These are phyloP conservation scores for Selenicereus undatus DNA, from an alignment of 148 eudicot species.

Conservation along the genomic window DNA sequence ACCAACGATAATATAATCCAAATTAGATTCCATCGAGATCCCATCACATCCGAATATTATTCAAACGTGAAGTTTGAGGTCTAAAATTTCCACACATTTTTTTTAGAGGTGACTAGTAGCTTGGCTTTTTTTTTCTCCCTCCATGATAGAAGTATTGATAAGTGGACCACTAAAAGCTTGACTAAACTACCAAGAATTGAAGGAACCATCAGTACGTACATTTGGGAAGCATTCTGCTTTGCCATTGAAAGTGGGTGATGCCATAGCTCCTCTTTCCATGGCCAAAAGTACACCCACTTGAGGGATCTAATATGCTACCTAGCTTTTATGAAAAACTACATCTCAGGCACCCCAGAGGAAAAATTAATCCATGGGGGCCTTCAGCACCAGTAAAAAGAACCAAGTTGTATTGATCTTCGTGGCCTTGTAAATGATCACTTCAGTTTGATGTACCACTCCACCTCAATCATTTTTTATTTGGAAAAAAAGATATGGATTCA, in stretches of 20 bases:
- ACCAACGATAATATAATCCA: too few species aligned
- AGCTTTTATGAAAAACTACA: background rate
- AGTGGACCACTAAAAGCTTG: constrained; percentile 17
- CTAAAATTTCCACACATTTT: too few species aligned
- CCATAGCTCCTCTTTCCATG: constrained; percentile 19
- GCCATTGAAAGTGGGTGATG: constrained; percentile 28
- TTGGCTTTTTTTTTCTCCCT: too few species aligned
- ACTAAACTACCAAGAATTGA: constrained; percentile 9
- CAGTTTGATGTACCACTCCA: too few species aligned
- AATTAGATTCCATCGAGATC: too few species aligned
- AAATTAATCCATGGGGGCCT: too few species aligned
- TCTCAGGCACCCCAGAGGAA: constrained; percentile 2
- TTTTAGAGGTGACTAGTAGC: background rate
- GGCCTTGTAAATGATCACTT: too few species aligned
- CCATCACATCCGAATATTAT: background rate
- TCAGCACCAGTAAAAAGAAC: background rate
- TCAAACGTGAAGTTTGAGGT: too few species aligned
- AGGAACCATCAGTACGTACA: background rate
- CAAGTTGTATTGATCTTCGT: background rate
- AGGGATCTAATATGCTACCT: background rate
- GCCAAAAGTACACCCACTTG: constrained; percentile 22
- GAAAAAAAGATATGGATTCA: too few species aligned
- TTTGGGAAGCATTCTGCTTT: constrained; percentile 10
- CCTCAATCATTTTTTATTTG: too few species aligned
- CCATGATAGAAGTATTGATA: constrained; percentile 5